These are phyloP conservation scores for Trichoderma citrinoviride DNA, from an alignment of 2,329 filamentous ascomycete species.

Conservation along the genomic window DNA sequence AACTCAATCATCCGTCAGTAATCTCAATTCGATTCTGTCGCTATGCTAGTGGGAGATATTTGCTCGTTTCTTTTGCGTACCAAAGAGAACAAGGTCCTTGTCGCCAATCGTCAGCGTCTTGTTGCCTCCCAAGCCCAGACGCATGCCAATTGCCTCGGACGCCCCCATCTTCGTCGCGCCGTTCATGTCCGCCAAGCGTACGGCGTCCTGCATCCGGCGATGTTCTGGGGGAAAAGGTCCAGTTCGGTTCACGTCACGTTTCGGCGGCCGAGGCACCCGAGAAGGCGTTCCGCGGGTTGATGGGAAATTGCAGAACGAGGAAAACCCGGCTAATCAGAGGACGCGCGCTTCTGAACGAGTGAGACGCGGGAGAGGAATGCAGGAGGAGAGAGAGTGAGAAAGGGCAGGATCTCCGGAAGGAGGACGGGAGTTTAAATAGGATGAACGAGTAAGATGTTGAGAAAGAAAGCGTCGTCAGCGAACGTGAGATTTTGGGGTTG, in stretches of 20 bases:
- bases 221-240: background rate
- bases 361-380: background rate
- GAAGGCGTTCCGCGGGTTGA: background rate
- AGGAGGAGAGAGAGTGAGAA: background rate
- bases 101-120: constrained; percentile 35
- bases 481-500: constrained; percentile 15
- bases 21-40: too few relatives aligned
- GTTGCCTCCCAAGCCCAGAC: constrained; percentile 33
- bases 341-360: background rate
- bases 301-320: background rate
- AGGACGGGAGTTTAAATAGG: background rate
- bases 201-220: constrained; percentile 1
- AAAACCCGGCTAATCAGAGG: background rate
- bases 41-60: background rate
- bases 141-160: constrained; percentile 27
- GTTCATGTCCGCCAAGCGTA: constrained; percentile 7
- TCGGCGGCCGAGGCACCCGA: constrained; percentile 20
- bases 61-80: constrained; percentile 31
- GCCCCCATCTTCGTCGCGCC: constrained; percentile 26
- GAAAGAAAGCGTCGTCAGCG: background rate
- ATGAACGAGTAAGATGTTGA: background rate
- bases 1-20: background rate
- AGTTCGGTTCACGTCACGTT: background rate
- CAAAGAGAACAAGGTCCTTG: constrained; percentile 35
- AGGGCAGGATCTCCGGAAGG: too few relatives aligned